Conservation (phyloP, 371 early-diverging fungal species). For the Gilbertella persicaria region DNA sequence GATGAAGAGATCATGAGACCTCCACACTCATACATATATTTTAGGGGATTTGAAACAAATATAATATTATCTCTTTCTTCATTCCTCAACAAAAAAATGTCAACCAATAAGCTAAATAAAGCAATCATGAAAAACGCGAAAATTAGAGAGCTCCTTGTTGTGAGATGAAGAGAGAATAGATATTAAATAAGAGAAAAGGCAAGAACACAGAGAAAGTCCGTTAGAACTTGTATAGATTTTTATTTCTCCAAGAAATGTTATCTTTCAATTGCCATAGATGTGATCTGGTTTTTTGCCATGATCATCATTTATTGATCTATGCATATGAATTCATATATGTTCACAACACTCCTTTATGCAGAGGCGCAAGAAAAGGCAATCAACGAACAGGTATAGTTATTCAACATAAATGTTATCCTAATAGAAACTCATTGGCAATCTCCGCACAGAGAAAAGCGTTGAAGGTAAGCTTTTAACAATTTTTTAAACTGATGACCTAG, state of each 20-base stretch:
- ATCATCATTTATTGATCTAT: too few relatives aligned
- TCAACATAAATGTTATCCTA: conserved; percentile 13
- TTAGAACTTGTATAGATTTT: too few relatives aligned
- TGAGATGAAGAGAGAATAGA: too few relatives aligned
- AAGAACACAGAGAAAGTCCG: too few relatives aligned
- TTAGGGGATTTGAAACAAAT: too few relatives aligned
- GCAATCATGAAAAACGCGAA: conserved; percentile 14
- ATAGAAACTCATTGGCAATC: conserved; percentile 9
- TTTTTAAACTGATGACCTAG: conserved; percentile 17
- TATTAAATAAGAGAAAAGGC: too few relatives aligned
- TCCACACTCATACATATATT: too few relatives aligned
- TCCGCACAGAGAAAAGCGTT: conserved; percentile 12
- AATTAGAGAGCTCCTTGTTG: conserved; percentile 18
- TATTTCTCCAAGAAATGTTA: too few relatives aligned
- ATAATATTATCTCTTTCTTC: conserved; percentile 2
- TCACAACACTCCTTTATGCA: conserved; percentile 23
- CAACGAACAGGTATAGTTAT: conserved; percentile 14
- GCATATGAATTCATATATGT: too few relatives aligned
- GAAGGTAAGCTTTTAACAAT: conserved; percentile 16
- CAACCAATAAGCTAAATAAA: conserved; percentile 15
- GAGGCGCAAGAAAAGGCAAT: conserved; percentile 19
- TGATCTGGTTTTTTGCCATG: too few relatives aligned
- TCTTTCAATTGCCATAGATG: too few relatives aligned
- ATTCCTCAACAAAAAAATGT: conserved; percentile 15
- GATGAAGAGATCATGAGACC: too few relatives aligned